These are phyloP conservation scores for Teratosphaeria viscida DNA, from an alignment of 2,329 filamentous ascomycete genomes.

Conservation along the genomic window DNA sequence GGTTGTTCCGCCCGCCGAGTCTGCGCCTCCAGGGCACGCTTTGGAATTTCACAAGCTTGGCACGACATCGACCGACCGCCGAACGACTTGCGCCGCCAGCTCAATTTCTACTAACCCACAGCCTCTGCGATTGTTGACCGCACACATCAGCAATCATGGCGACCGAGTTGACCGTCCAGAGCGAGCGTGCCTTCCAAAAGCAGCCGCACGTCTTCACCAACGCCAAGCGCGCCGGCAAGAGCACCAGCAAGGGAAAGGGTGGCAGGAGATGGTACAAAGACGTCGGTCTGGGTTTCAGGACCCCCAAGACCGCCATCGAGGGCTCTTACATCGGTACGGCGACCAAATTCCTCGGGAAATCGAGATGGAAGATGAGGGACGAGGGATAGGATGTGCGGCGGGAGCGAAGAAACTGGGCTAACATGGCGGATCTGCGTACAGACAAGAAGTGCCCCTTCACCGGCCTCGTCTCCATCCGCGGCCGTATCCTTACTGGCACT, in stretches of 20 bases:
- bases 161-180: constrained; percentile 98
- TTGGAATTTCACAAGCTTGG: not conserved
- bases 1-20: not conserved
- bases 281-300: constrained; percentile 97
- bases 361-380: not conserved
- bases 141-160: constrained; percentile 59
- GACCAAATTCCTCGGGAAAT: not conserved
- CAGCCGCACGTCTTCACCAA: constrained; percentile 99
- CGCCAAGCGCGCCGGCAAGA: constrained; percentile 81
- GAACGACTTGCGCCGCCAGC: not conserved
- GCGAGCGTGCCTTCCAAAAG: constrained; percentile 99
- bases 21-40: not conserved
- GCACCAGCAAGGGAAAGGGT: constrained; percentile 74
- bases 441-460: constrained; percentile 99
- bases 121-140: not conserved
- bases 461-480: constrained; percentile 97
- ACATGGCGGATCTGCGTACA: constrained; percentile 30
- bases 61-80: not conserved
- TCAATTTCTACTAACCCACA: not conserved
- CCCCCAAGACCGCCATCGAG: constrained; percentile 97
- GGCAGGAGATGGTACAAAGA: constrained; percentile 99
- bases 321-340: constrained; percentile 94
- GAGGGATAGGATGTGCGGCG: not conserved
- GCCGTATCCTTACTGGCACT: constrained; percentile 98
- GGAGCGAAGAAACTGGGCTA: not conserved